These are phyloP conservation scores for Aspergillus bertholletiae DNA, from an alignment of 495 filamentous ascomycete genomes.

Conservation along the genomic window DNA sequence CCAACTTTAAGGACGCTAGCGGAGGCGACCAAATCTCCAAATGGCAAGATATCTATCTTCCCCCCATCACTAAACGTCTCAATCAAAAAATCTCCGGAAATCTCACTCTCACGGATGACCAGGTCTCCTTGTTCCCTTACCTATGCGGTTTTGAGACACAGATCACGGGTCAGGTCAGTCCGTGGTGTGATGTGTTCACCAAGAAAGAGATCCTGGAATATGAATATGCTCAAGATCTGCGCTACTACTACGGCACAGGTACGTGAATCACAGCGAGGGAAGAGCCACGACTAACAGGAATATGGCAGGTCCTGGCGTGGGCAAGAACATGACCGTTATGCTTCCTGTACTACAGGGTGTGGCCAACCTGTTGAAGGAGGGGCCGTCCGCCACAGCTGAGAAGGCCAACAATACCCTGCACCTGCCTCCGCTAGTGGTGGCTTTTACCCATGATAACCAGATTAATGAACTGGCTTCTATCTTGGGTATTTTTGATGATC, in stretches of 20 bases:
- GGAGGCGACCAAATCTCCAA: slow-evolving; percentile 36
- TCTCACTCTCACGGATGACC: slow-evolving; percentile 44
- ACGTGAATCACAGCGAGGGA: not conserved
- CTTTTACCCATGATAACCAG: slow-evolving; percentile 59
- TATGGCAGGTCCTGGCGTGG: slow-evolving; percentile 44
- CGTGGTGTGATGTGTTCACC: slow-evolving; percentile 52
- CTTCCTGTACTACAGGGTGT: slow-evolving; percentile 48
- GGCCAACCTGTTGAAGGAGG: slow-evolving; percentile 41
- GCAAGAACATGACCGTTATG: slow-evolving; percentile 41
- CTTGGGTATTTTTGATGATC: slow-evolving; percentile 51
- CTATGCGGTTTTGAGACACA: slow-evolving; percentile 60
- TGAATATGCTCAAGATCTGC: slow-evolving; percentile 56
- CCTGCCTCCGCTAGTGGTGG: slow-evolving; percentile 46
- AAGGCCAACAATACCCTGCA: slow-evolving; percentile 33
- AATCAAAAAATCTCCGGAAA: slow-evolving; percentile 45
- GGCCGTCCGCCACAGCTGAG: slow-evolving; percentile 37
- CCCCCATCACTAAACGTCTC: slow-evolving; percentile 46
- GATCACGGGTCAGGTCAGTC: slow-evolving; percentile 49
- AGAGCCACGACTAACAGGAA: not conserved
- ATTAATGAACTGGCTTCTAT: slow-evolving; percentile 51
- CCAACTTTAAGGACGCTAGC: slow-evolving; percentile 41
- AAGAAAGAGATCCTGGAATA: slow-evolving; percentile 50
- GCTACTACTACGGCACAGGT: slow-evolving; percentile 53
- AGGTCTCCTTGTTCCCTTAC: slow-evolving; percentile 54
- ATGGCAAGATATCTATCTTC: slow-evolving; percentile 47